Evolutionary conservation across 192 early-diverging fungal species (phyloP).

Genomic region (Thoreauomyces humboldtii): DNA sequence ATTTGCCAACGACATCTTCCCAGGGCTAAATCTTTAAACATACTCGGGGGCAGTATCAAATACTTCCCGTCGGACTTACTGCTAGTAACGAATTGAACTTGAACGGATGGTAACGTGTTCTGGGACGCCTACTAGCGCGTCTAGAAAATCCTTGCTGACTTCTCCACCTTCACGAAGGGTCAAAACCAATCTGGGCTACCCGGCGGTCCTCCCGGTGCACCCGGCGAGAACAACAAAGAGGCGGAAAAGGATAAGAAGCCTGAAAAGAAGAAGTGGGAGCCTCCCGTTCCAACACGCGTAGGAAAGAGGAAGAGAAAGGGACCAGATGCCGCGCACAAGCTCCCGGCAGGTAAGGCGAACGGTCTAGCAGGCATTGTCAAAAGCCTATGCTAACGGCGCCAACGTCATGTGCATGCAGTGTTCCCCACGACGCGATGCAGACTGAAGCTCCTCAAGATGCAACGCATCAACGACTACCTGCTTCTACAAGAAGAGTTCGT

Average conservation of each 20-base stretch:
- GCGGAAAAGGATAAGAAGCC: slow-evolving; percentile 67
- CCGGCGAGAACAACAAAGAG: slow-evolving; percentile 57
- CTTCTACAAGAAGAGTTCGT: slow-evolving; percentile 99
- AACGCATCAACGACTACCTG: slow-evolving; percentile 97
- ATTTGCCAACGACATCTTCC: too few species aligned
- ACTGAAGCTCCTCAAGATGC: slow-evolving; percentile 95
- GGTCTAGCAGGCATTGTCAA: too few species aligned
- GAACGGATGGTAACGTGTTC: too few species aligned
- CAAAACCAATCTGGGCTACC: slow-evolving; percentile 77
- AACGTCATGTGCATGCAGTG: too few species aligned
- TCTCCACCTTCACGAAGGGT: too few species aligned
- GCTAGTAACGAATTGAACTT: too few species aligned
- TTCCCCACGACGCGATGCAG: slow-evolving; percentile 96
- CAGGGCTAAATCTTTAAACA: too few species aligned
- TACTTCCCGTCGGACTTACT: too few species aligned
- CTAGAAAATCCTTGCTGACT: too few species aligned
- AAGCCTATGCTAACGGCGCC: too few species aligned
- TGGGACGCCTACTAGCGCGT: too few species aligned
- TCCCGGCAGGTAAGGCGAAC: slow-evolving; percentile 83
- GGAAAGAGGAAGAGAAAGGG: slow-evolving; percentile 98
- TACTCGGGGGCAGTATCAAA: too few species aligned
- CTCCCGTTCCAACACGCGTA: slow-evolving; percentile 95
- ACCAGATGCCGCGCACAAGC: slow-evolving; percentile 84
- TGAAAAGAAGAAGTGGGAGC: slow-evolving; percentile 90
- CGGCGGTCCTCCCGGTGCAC: slow-evolving; percentile 41